These are phyloP conservation scores for Debaryomyces psychrophilus DNA, from an alignment of 1,139 yeast species.

Conservation along the genomic window DNA sequence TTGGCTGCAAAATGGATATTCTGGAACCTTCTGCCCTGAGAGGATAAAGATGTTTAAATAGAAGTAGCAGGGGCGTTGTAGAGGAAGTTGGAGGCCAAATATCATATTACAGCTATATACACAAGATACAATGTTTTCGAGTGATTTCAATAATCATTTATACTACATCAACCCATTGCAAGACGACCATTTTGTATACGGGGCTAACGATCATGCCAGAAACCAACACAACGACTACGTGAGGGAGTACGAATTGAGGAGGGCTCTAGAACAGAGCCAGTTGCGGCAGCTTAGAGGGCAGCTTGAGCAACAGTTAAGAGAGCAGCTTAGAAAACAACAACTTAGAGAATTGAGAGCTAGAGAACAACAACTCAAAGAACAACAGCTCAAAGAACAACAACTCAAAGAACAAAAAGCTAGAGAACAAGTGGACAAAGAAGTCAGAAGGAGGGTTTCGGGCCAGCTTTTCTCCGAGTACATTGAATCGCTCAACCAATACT, in stretches of 20 bases:
- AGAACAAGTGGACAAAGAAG: not conserved
- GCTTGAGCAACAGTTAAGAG: conserved; percentile 8
- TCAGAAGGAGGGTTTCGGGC: not conserved
- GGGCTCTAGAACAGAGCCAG: not conserved
- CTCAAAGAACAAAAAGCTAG: conserved; percentile 2
- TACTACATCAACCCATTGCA: conserved; percentile 4
- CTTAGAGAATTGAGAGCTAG: conserved; percentile 6
- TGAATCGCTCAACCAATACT: not conserved
- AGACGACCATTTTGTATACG: not conserved
- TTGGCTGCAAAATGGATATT: conserved; percentile 6
- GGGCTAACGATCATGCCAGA: not conserved
- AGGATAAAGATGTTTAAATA: conserved; percentile 3
- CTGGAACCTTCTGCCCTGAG: conserved; percentile 4
- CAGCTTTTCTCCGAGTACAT: not conserved
- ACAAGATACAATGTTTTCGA: conserved; percentile 2
- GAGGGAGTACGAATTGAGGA: conserved; percentile 1
- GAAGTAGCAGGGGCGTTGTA: not conserved
- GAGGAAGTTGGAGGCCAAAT: not conserved
- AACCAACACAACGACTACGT: not conserved
- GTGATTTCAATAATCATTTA: not conserved
- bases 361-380: conserved; percentile 13
- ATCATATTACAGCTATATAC: not conserved
- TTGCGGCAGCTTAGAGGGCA: conserved; percentile 3
- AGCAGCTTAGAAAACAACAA: conserved; percentile 10
- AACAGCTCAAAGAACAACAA: conserved; percentile 12